Evolutionary conservation across 805 yeast species (phyloP), one percentile per base, ranked within the genome.

Genomic region (Komagataella pseudopastoris): DNA sequence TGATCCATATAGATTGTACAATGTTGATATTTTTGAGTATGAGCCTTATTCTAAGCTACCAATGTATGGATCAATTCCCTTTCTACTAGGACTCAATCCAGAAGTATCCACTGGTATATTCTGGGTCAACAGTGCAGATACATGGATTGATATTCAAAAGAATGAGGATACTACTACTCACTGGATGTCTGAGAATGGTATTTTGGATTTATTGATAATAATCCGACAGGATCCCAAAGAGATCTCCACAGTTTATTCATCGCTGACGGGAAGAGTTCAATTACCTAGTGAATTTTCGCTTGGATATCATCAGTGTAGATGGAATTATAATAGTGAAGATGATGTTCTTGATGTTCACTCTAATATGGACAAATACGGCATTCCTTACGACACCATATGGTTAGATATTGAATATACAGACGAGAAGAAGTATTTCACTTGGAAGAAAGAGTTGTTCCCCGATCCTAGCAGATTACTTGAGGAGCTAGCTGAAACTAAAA

Each of bases 11-110:
- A 74, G 99, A 47, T 70, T 93, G 46, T 93, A 69, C 71, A 91
- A 93, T 59, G 97, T 90, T 24, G 99, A 93, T 63, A 91, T 91
- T 43, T 93, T 93, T 66, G 97, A 93, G 66, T 93, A 93, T 63
- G 95, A 87, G 58, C 73, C 83, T 1, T 78, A 86, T 55, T 83
- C 95, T 44, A 80, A 81, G 52, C 72, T 84, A 73, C 88, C 98
- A 48, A 89, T 90, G 96, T 93, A 93, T 61, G 99, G 99, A 1
- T 72, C 95, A 0, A 88, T 93, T 58, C 99, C 99, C 2, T 80
- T 90, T 47, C 73, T 93, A 76, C 68, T 88, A 50, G 93, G 88
- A 0, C 78, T 77, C 16, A 79, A 77, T 50, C 72, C 77, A 0
- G 75, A 68, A 0, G 59, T 71, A 2, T 71, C 90, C 1, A 78